Conservation (phyloP, 1,284 basidiomycete genomes). For the Moniliella sp. region DNA sequence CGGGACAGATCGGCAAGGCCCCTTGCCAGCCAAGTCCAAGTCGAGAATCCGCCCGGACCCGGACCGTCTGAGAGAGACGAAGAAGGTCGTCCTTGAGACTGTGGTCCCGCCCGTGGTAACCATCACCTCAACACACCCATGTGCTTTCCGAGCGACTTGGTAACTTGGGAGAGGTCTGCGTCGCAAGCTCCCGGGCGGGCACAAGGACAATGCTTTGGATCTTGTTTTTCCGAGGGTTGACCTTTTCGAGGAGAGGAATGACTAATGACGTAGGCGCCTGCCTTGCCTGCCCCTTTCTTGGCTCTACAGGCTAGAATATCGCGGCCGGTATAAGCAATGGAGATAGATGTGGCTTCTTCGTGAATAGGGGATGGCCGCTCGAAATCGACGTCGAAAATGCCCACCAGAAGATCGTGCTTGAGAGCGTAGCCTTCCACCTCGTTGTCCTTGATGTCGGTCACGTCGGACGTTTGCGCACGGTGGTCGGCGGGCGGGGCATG, state of each 20-base stretch:
- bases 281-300: conserved; percentile 46
- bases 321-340: conserved; percentile 45
- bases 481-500: conserved; percentile 19
- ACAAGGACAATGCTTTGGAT: conserved; percentile 46
- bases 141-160: conserved; percentile 87
- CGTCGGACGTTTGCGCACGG: conserved; percentile 31
- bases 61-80: conserved; percentile 61
- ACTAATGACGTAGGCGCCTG: conserved; percentile 90
- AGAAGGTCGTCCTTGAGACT: conserved; percentile 91
- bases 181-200: conserved; percentile 29
- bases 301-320: conserved; percentile 50
- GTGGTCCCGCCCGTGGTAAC: conserved; percentile 96
- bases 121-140: conserved; percentile 90
- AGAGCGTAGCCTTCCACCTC: conserved; percentile 33
- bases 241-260: conserved; percentile 82
- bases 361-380: conserved; percentile 92
- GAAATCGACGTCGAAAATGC: conserved; percentile 41
- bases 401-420: conserved; percentile 32
- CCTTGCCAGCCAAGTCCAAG: conserved; percentile 75
- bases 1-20: conserved; percentile 80
- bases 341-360: conserved; percentile 62
- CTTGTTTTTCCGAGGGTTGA: conserved; percentile 64
- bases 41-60: conserved; percentile 91
- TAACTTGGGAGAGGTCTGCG: conserved; percentile 84
- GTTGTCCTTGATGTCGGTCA: conserved; percentile 31